Evolutionary conservation across 169 alveolate genomes (phyloP).

Genomic region (Theileria sp.): DNA sequence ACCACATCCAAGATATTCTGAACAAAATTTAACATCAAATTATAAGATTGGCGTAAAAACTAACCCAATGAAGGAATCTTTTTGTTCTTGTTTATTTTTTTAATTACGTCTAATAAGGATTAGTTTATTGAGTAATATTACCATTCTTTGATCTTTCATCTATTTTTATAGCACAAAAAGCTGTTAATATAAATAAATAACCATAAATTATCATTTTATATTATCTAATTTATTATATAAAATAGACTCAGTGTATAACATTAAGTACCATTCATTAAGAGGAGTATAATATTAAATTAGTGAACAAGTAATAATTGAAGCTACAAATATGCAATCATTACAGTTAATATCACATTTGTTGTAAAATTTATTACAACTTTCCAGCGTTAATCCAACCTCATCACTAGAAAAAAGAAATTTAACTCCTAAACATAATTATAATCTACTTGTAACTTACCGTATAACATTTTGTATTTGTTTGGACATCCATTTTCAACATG

Average conservation of each 20-base stretch:
- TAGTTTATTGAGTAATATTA: background rate
- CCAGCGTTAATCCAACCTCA: background rate
- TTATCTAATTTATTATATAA: background rate
- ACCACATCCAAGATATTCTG: slow-evolving; percentile 81
- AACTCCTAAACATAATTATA: slow-evolving; percentile 8
- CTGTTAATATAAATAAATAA: background rate
- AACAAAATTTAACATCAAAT: background rate
- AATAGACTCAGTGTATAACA: slow-evolving; percentile 1
- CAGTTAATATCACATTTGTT: slow-evolving; percentile 14
- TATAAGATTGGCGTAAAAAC: background rate
- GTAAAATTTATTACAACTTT: slow-evolving; percentile 11
- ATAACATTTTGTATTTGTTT: background rate
- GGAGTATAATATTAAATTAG: background rate
- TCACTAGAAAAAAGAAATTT: background rate
- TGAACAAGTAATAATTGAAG: slow-evolving; percentile 17
- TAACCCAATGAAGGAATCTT: slow-evolving; percentile 65
- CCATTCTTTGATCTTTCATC: background rate
- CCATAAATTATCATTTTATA: slow-evolving; percentile 2
- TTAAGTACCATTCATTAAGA: background rate
- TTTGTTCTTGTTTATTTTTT: slow-evolving; percentile 13
- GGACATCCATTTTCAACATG: slow-evolving; percentile 8
- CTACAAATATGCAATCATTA: background rate
- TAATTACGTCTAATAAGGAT: slow-evolving; percentile 20
- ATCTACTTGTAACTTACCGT: background rate
- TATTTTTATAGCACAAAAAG: background rate